Evolutionary conservation across 148 eudicot species (phyloP).

Genomic region (Silene conica): DNA sequence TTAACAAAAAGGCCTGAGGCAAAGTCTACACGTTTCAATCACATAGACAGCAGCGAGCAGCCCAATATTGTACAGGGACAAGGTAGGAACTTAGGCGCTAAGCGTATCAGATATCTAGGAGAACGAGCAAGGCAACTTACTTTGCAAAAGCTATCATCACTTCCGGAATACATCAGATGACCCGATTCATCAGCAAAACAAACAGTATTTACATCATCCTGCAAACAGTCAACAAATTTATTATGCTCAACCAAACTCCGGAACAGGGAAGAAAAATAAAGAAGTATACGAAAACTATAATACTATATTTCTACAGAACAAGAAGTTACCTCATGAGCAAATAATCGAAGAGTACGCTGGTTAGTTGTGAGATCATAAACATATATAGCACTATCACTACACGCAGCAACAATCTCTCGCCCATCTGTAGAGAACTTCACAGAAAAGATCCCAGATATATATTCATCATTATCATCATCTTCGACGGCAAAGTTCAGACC

Average conservation of each 20-base stretch:
- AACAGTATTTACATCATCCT: slow-evolving; percentile 87
- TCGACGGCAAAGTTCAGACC: slow-evolving; percentile 57
- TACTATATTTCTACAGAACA: not conserved
- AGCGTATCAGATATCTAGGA: not conserved
- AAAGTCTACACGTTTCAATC: not conserved
- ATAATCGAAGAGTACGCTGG: slow-evolving; percentile 46
- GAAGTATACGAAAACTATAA: not conserved
- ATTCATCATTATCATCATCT: slow-evolving; percentile 30
- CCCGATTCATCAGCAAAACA: slow-evolving; percentile 89
- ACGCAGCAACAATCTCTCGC: slow-evolving; percentile 73
- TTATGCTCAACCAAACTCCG: not conserved
- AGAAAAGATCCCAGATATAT: slow-evolving; percentile 65
- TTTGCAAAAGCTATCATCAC: slow-evolving; percentile 79
- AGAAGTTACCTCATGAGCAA: slow-evolving; percentile 55
- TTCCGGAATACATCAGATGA: slow-evolving; percentile 69
- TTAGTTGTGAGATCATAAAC: slow-evolving; percentile 64
- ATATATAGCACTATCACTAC: slow-evolving; percentile 59
- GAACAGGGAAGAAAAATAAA: too few relatives aligned
- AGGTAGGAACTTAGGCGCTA: not conserved
- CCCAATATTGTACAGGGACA: not conserved
- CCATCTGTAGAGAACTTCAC: slow-evolving; percentile 84
- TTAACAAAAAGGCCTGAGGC: not conserved
- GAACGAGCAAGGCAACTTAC: slow-evolving; percentile 28
- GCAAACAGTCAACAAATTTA: slow-evolving; percentile 19
- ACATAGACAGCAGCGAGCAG: not conserved